Conservation (phyloP, 345 rosid genomes). For the Kernera saxatilis region DNA sequence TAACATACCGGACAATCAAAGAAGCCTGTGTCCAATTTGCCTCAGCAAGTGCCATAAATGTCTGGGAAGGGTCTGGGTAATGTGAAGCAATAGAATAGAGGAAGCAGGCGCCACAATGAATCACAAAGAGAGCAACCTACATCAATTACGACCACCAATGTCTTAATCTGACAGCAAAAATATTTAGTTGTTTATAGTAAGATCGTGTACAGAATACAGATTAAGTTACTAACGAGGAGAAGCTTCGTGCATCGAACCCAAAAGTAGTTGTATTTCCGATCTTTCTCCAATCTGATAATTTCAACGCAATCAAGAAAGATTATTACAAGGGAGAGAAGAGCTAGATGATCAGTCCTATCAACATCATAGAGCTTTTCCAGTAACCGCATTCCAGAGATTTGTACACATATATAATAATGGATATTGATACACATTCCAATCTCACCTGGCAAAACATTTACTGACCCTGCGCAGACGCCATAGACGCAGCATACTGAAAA, state of each 20-base stretch:
- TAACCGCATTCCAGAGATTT: background rate
- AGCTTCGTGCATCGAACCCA: constrained; percentile 71
- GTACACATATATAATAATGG: background rate
- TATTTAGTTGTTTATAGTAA: background rate
- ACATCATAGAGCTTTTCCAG: background rate
- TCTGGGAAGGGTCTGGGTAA: constrained; percentile 38
- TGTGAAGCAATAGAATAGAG: constrained; percentile 49
- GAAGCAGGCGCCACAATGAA: constrained; percentile 76
- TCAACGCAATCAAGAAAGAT: background rate
- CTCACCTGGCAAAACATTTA: constrained; percentile 49
- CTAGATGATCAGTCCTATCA: background rate
- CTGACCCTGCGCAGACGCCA: constrained; percentile 95
- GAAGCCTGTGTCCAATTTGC: constrained; percentile 27
- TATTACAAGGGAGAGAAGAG: background rate
- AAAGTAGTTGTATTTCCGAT: constrained; percentile 60
- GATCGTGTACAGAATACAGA: background rate
- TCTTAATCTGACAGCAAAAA: background rate
- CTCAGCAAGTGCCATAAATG: constrained; percentile 62
- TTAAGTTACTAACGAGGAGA: constrained; percentile 53
- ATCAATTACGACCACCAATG: constrained; percentile 1
- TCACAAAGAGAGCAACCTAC: constrained; percentile 73
- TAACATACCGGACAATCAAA: constrained; percentile 42
- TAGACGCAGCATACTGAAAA: constrained; percentile 72
- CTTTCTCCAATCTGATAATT: constrained; percentile 68
- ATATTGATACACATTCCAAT: background rate